Conservation (phyloP, 1,284 basidiomycete species). For the Ustilago nuda region DNA sequence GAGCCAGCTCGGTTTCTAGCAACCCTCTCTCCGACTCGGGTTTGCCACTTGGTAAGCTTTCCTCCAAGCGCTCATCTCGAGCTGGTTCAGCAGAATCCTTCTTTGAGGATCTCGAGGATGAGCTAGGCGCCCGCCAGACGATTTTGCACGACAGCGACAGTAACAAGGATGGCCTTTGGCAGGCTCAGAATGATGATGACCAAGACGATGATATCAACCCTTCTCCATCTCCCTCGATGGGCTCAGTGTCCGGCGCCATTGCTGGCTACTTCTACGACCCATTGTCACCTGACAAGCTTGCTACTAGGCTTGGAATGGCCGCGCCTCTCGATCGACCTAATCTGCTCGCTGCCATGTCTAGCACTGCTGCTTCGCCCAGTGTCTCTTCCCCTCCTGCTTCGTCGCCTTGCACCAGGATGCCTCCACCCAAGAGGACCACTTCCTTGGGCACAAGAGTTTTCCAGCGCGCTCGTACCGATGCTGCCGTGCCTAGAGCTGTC, state of each 20-base stretch:
- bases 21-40: conserved; percentile 32
- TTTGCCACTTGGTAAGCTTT: conserved; percentile 5
- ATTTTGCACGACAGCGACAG: conserved; percentile 2
- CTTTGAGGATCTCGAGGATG: conserved; percentile 38
- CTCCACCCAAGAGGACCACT: conserved; percentile 43
- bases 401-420: conserved; percentile 42
- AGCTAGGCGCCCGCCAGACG: conserved; percentile 25
- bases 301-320: conserved; percentile 25
- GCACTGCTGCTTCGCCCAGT: conserved; percentile 28
- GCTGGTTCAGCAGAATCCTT: conserved; percentile 37
- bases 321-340: conserved; percentile 26
- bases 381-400: conserved; percentile 44
- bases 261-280: conserved; percentile 64
- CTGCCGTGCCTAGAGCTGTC: conserved; percentile 27
- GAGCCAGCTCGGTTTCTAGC: conserved; percentile 19
- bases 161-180: conserved; percentile 9
- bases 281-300: conserved; percentile 57
- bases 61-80: conserved; percentile 33
- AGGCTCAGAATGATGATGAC: conserved; percentile 13
- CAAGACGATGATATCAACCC: conserved; percentile 33
- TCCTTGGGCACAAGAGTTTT: conserved; percentile 45
- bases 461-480: conserved; percentile 44
- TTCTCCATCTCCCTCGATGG: conserved; percentile 51
- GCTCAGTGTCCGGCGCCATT: conserved; percentile 41
- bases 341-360: conserved; percentile 46